Conservation (phyloP, 2,329 filamentous ascomycete genomes). For the Trichoderma pleuroti region DNA sequence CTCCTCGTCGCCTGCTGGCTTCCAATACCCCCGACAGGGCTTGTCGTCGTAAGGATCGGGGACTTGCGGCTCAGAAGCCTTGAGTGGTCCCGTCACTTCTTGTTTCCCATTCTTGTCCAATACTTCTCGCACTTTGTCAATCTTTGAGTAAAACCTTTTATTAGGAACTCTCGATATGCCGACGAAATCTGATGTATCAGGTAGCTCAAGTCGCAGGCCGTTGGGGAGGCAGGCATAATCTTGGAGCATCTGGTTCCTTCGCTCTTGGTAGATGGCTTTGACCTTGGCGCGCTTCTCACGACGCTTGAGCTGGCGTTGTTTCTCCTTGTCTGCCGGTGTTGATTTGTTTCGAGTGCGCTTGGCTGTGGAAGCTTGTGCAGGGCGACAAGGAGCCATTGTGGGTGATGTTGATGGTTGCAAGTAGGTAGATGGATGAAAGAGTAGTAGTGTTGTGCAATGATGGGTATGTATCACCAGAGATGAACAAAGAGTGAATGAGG, state of each 20-base stretch:
- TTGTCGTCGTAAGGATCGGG: background rate
- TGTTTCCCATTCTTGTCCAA: background rate
- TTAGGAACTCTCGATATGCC: background rate
- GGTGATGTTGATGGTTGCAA: background rate
- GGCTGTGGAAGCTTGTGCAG: background rate
- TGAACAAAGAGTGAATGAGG: background rate
- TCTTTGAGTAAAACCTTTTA: background rate
- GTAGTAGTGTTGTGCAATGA: background rate
- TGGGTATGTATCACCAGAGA: background rate
- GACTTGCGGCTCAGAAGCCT: background rate
- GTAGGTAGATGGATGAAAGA: background rate
- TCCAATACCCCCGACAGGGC: background rate
- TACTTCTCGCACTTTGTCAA: background rate
- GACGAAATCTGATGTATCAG: background rate
- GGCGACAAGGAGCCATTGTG: background rate
- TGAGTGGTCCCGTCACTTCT: background rate
- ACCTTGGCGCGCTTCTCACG: background rate
- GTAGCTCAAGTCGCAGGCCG: background rate
- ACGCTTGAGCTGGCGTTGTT: background rate
- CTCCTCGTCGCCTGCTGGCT: background rate
- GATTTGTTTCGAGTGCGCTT: background rate
- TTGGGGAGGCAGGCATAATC: background rate
- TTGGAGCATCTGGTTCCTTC: background rate
- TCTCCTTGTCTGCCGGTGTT: accelerated
- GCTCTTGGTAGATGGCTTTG: background rate